Base-by-base conservation (phyloP, 2,329 filamentous ascomycete species). In the Akanthomyces muscarius region DNA sequence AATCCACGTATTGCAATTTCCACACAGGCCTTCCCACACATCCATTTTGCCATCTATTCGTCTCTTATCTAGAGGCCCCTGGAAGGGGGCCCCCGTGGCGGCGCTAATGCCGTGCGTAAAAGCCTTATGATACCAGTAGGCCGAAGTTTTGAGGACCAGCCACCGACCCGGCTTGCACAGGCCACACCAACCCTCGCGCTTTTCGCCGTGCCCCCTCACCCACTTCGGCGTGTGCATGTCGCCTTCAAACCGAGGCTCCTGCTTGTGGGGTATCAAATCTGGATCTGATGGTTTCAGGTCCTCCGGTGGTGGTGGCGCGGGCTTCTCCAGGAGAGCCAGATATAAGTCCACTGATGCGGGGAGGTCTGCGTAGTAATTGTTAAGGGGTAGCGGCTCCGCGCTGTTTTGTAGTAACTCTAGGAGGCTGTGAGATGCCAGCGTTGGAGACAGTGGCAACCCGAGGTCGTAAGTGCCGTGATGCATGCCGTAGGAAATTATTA, bases 51-150 rank as follows among this genome's bases (percentile, higher is more conserved):
- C 88, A 71, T 92, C 89, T 79, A 90, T 91, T 56, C 90, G 83
- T 63, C 90, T 81, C 28, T 86, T 90, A 69, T 91, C 84, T 65
- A 89, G 85, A 3, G 91, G 91, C 68, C 89, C 87, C 72, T 91
- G 87, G 77, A 95, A 94, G 4, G 88, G 86, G 66, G 83, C 87
- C 28, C 91, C 91, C 0, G 91, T 94, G 4, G 89, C 88, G 30
- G 90, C 91, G 71, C 89, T 92, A 73, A 96, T 91, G 56, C 91
- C 91, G 71, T 96, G 91, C 2, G 89, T 91, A 74, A 95, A 96
- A 63, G 89, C 91, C 80, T 95, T 94, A 78, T 96, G 91, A 75
- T 96, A 95, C 91, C 91, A 96, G 74, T 91, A 96, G 8, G 91
- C 91, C 62, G 89, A 93, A 76, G 96, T 95, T 79, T 95, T 96